Base-by-base conservation (phyloP, 1,139 yeast species). In the Zygosaccharomyces pseudobailii region DNA sequence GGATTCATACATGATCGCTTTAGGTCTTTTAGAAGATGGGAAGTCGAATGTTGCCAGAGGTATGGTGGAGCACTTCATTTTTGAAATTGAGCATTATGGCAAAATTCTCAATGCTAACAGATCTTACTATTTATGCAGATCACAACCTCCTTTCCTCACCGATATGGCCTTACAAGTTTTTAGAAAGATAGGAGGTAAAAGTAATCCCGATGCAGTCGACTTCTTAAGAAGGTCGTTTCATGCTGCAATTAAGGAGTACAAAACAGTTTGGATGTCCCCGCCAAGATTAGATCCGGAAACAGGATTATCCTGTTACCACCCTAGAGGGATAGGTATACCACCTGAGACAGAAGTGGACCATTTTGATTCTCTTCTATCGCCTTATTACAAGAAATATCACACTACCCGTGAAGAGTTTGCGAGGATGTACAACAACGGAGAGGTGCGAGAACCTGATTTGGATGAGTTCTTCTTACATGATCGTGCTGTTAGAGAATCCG, bases 111-210 rank as follows among this genome's bases (percentile, higher is more conserved):
- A 94, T 67, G 98, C 98, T 19, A 94, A 92, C 68, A 77, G 98
- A 61, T 81, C 95, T 1, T 92, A 94, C 69, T 94, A 88, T 63
- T 71, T 92, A 48, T 85, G 95, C 49, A 78, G 98, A 57, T 87
- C 97, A 0, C 98, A 94, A 67, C 98, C 98, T 2, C 98, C 98
- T n/a, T 90, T 92, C 63, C 71, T 94, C 54, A 92, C 97, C 0
- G 98, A 92, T 66, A 87, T 92, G 96, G 82, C 94, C 0, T 63
- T 86, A 47, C 72, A 82, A 47, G 82, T 88, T 0, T 88, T 79
- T 62, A 73, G 81, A 23, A 81, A 80, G 54, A 77, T 85, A 53
- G 73, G 74, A 33, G 73, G 71, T 13, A 58, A 51, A 6, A 50
- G 48, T 22, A 68, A 65, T 43, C 75, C 77, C 2, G 76, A 70